Evolutionary conservation across 2,329 filamentous ascomycete genomes (phyloP), one percentile per base, ranked within the genome.

Genomic region (Calonectria pseudoturangicola): DNA sequence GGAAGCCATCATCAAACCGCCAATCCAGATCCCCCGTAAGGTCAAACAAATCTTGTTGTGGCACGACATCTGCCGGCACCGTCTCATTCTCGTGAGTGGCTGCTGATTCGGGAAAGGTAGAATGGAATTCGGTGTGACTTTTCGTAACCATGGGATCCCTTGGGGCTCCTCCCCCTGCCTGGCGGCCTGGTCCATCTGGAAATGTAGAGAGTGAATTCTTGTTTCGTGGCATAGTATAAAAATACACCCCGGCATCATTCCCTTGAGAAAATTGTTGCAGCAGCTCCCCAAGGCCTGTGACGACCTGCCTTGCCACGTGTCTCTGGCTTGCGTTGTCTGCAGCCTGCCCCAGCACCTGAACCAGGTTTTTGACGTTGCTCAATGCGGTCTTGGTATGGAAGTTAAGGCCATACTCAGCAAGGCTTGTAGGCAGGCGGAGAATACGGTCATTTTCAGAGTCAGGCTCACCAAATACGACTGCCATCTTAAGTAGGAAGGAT

Each of bases 401-500:
- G 13, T 58, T 58, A n/a, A 58, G 27, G 2, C 54, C 54, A 15
- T 58, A 58, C 21, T 58, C 54, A 7, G 54, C 54, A 27, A 58
- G 54, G 2, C 12, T 58, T 7, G 39, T 58, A 8, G 54, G 54
- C 15, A 58, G n/a, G 16, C 15, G 54, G 12, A 58, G 33, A 15
- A 58, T 58, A 12, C 33, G 33, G 18, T 58, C 30, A 5, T 39
- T 41, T 0, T 13, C 13, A 8, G 36, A 18, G 6, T 41, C 54
- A 1, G 33, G n/a, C 6, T 58, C 54, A 13, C 54, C 54, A 4
- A 58, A 58, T 9, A 18, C 54, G 1, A 58, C 54, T 25, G 54
- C 54, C 54, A 58, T 58, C 30, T 58, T 58, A 13, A 58, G 54
- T 9, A 58, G 54, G 25, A 58, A 58, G 2, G 54, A 58, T 16